These are phyloP conservation scores for Senna tora DNA, from an alignment of 306 rosid species.

Conservation along the genomic window DNA sequence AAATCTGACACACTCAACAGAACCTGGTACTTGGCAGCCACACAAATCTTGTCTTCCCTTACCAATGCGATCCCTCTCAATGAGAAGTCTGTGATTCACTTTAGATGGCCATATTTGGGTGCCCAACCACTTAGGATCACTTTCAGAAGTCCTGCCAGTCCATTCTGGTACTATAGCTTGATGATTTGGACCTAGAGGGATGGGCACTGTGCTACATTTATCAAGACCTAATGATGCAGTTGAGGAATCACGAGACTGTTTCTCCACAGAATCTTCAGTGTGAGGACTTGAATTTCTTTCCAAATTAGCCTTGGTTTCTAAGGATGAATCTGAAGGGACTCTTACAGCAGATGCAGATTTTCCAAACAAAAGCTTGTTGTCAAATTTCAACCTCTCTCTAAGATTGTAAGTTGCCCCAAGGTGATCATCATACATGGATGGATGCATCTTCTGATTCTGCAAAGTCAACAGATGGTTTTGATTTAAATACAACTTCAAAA, in stretches of 20 bases:
- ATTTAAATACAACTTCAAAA: conserved; percentile 34
- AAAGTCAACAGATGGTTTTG: conserved; percentile 39
- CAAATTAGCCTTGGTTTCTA: conserved; percentile 13
- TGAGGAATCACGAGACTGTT: conserved; percentile 37
- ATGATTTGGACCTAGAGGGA: conserved; percentile 51
- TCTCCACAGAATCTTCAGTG: conserved; percentile 29
- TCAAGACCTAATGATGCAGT: conserved; percentile 23
- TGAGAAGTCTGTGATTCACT: conserved; percentile 43
- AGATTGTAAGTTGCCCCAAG: conserved; percentile 60
- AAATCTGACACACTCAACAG: conserved; percentile 66
- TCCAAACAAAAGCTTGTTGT: conserved; percentile 38
- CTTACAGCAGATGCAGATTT: neutral
- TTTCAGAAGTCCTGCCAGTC: conserved; percentile 54
- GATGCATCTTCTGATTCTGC: conserved; percentile 76
- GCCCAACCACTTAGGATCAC: conserved; percentile 82
- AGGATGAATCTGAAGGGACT: conserved; percentile 45
- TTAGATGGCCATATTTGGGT: conserved; percentile 66
- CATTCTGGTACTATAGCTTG: conserved; percentile 76
- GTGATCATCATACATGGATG: conserved; percentile 68
- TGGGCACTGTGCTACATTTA: conserved; percentile 16
- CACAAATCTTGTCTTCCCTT: conserved; percentile 82
- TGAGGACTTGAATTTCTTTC: conserved; percentile 32
- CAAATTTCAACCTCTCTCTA: conserved; percentile 56
- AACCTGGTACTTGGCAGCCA: conserved; percentile 63
- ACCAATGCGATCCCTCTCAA: conserved; percentile 82